Percentiles rank a stretch among this genome's conserved stretches.
Evolutionary conservation across 345 rosid genomes (phyloP).

Genomic region (Sapria himalayana): DNA sequence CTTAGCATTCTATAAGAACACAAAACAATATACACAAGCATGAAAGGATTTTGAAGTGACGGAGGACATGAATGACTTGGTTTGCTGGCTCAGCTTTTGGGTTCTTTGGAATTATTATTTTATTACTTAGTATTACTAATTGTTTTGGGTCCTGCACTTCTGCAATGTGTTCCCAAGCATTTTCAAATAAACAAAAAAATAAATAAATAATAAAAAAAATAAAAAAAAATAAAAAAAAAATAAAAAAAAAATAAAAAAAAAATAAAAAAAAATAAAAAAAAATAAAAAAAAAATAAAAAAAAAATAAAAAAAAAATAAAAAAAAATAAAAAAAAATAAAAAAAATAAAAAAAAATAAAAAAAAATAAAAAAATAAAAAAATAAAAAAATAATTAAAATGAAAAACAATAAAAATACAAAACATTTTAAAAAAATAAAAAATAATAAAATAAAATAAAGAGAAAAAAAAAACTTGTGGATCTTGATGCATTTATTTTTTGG

Average conservation of each 20-base stretch:
- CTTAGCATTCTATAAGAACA: too few relatives aligned
- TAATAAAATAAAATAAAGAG: background rate
- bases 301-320: background rate
- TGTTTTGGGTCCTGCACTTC: too few relatives aligned
- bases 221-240: background rate
- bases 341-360: background rate
- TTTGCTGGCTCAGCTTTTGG: too few relatives aligned
- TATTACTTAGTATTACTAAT: too few relatives aligned
- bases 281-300: background rate
- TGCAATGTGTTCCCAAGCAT: too few relatives aligned
- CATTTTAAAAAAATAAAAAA: background rate
- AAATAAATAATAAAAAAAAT: background rate
- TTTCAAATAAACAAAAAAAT: too few relatives aligned
- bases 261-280: background rate
- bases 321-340: background rate
- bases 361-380: background rate
- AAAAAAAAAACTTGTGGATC: too few relatives aligned
- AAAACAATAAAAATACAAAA: background rate
- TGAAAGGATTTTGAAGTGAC: too few relatives aligned
- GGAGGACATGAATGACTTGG: too few relatives aligned
- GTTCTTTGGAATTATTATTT: too few relatives aligned
- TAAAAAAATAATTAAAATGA: background rate
- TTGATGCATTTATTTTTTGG: too few relatives aligned
- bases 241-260: background rate
- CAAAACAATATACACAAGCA: too few relatives aligned